These are phyloP conservation scores for Beauveria sp. DNA, from an alignment of 2,329 filamentous ascomycete species.

Conservation along the genomic window DNA sequence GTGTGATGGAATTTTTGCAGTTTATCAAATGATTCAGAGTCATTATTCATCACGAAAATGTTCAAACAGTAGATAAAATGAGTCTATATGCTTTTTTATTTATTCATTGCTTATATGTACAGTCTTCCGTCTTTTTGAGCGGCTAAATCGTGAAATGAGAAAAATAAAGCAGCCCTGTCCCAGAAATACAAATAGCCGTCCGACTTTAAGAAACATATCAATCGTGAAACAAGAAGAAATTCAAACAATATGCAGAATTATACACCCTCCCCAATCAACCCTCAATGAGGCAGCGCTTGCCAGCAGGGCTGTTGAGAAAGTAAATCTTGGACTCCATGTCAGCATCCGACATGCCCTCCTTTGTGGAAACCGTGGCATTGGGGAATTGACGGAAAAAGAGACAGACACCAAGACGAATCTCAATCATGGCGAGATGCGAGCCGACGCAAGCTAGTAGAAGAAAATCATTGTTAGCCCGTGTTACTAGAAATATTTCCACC, in stretches of 20 bases:
- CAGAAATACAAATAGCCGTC: background rate
- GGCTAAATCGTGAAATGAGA: background rate
- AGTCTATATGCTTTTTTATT: background rate
- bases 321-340: constrained; percentile 28
- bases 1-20: background rate
- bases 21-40: background rate
- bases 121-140: background rate
- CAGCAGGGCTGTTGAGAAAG: constrained; percentile 26
- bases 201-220: background rate
- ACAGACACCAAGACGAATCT: constrained; percentile 43
- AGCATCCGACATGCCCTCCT: constrained; percentile 26
- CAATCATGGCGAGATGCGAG: constrained; percentile 48
- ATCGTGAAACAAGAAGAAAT: background rate
- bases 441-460: constrained; percentile 38
- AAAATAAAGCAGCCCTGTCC: background rate
- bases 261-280: background rate
- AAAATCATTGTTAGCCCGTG: background rate
- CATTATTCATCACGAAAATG: background rate
- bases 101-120: background rate
- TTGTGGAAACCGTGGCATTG: constrained; percentile 21
- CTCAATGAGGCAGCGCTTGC: constrained; percentile 25
- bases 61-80: background rate
- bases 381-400: constrained; percentile 44
- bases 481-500: background rate
- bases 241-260: background rate